These are phyloP conservation scores for Leccinellum albellum DNA, from an alignment of 768 basidiomycete species.

Conservation along the genomic window DNA sequence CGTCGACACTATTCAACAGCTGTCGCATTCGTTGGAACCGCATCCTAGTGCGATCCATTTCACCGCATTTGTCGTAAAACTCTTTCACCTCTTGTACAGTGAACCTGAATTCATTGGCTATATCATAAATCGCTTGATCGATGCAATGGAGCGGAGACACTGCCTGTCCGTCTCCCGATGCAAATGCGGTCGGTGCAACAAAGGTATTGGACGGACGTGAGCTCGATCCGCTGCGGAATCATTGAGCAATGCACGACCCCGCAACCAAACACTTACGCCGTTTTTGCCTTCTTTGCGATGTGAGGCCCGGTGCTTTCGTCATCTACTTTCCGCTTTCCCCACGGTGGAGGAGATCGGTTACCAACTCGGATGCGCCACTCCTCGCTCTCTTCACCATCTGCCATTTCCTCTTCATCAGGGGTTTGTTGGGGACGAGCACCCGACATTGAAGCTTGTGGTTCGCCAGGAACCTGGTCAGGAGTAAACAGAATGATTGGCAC, in stretches of 20 bases:
- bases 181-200: conserved; percentile 1
- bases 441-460: conserved; percentile 29
- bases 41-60: conserved; percentile 59
- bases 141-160: conserved; percentile 50
- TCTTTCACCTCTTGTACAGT: conserved; percentile 75
- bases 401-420: conserved; percentile 66
- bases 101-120: conserved; percentile 68
- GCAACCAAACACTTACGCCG: conserved; percentile 32
- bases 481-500: conserved; percentile 27
- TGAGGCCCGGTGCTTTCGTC: conserved; percentile 34
- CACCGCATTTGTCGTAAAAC: conserved; percentile 70
- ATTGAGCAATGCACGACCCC: neutral
- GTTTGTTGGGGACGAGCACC: conserved; percentile 33
- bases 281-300: conserved; percentile 41
- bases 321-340: conserved; percentile 59
- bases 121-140: conserved; percentile 60
- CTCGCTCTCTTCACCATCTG: conserved; percentile 48
- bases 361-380: conserved; percentile 71
- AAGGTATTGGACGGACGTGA: neutral
- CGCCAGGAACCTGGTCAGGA: conserved; percentile 16
- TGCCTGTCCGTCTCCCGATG: conserved; percentile 7
- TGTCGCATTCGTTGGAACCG: conserved; percentile 70
- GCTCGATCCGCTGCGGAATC: conserved; percentile 1
- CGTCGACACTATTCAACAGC: conserved; percentile 29
- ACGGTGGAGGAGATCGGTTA: conserved; percentile 57